Base-by-base conservation (phyloP, 495 filamentous ascomycete species). In the Talaromyces proteolyticus region DNA sequence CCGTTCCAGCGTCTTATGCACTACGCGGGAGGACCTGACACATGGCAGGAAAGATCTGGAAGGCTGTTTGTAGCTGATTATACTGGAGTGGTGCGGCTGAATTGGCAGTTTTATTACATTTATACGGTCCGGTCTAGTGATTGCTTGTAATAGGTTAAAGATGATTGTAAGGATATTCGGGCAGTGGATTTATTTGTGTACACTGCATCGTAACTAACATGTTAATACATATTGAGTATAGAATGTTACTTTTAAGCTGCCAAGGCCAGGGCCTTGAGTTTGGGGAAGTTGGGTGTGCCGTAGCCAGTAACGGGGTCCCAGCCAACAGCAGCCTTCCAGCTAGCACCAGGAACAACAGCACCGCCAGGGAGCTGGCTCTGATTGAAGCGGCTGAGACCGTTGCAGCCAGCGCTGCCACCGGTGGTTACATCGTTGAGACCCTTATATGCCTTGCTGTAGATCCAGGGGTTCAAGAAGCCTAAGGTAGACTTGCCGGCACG, bases 401-500 rank as follows among this genome's bases (percentile, higher is more conserved):
- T 72, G 54, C 86, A 89, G 2, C 86, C 87, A 0, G 65, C 72
- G 26, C 78, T 81, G 6, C 75, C 77, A 0, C 84, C 84, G 10
- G 57, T 44, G 3, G 69, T 70, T 38, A 91, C 79, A 55, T 91
- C 87, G 12, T 75, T 87, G 44, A 89, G 66, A 1, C 69, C 82
- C 7, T 62, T 50, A 26, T 65, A 62, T 8, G 68, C 80, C 5
- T 57, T 63, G 11, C 68, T 68, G 64, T 89, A 91, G 20, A 91
- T 56, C 82, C 82, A 87, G 0, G 85, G 86, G 61, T 91, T 90
- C 23, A 89, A 56, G 69, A 89, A 89, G 0, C 87, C 87, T 47
- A 90, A 57, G 0, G 76, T 65, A 0, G 77, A 65, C 56, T 79
- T 63, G 21, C 76, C 76, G 16, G 69, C 69, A 1, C 72, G 63